Evolutionary conservation across 2,329 filamentous ascomycete genomes (phyloP).

Genomic region (Hymenoscyphus infarciens): DNA sequence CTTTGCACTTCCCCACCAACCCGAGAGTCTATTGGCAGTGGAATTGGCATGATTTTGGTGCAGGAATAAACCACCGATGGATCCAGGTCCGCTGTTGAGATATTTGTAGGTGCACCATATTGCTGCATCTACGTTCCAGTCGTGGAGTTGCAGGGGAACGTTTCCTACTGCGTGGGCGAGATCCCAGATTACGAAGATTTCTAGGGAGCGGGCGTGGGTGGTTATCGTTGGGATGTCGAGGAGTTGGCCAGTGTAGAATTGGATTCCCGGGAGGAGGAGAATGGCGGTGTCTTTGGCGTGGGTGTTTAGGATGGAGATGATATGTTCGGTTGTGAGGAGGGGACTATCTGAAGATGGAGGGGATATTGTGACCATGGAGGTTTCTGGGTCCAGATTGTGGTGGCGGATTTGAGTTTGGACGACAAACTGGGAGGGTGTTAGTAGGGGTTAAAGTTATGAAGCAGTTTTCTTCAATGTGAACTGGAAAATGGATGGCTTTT

Average conservation of each 20-base stretch:
- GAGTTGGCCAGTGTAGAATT: conserved; percentile 77
- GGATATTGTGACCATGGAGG: conserved; percentile 67
- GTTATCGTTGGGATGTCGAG: conserved; percentile 74
- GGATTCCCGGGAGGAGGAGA: conserved; percentile 72
- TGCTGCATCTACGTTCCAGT: conserved; percentile 76
- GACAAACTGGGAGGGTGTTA: conserved; percentile 55
- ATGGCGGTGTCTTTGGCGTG: conserved; percentile 65
- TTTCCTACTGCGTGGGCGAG: conserved; percentile 77
- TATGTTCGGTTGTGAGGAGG: conserved; percentile 61
- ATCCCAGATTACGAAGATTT: conserved; percentile 73
- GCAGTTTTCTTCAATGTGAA: too few relatives aligned
- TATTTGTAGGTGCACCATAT: conserved; percentile 86
- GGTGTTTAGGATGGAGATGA: conserved; percentile 62
- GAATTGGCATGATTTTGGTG: conserved; percentile 48
- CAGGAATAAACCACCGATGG: conserved; percentile 71
- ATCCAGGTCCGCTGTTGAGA: conserved; percentile 71
- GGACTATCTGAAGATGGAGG: conserved; percentile 48
- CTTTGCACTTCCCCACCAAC: conserved; percentile 80
- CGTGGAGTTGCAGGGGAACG: conserved; percentile 66
- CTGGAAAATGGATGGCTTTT: too few relatives aligned
- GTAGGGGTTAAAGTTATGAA: not conserved
- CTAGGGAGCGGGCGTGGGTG: conserved; percentile 60
- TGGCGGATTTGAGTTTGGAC: conserved; percentile 71
- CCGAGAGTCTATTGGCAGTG: conserved; percentile 58
- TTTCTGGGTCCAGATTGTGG: conserved; percentile 59